Evolutionary conservation across 768 basidiomycete genomes (phyloP), one percentile per base, ranked within the genome.

Genomic region (Tubosaeta sp.): DNA sequence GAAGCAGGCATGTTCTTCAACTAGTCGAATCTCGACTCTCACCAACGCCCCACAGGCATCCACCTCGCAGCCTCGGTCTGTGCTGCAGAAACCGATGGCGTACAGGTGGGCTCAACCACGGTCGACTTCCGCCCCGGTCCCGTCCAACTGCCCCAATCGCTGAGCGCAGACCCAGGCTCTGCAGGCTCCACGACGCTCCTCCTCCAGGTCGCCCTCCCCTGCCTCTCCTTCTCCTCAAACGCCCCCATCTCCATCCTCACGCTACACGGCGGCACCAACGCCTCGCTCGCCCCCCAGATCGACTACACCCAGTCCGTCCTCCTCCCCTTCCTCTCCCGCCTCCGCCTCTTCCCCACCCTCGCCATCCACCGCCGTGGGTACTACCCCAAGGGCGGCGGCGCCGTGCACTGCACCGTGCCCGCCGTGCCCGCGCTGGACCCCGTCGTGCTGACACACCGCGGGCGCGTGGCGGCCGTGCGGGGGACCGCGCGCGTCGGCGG

Each of bases 211-310:
- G 72, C 86, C 6, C 72, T 90, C 19, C 86, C 88, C 1, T 76
- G 86, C 49, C 74, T 90, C 25, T 53, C 87, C 18, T 89, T 87
- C 64, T 70, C 78, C 1, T 55, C 70, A 0, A 9, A 27, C 46
- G 11, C 40, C 41, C 1, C 44, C 1, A 59, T 73, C 1, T 82
- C 83, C 10, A 73, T 69, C 3, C 72, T 90, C 22, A 70, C 69
- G 9, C 74, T 90, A 2, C 69, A 71, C 1, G 88, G 89, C 8
- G 89, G 87, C 3, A 90, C 88, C 3, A 90, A 90, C 54, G 86
- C 86, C 18, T 67, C 71, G 3, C 66, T 75, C 38, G 87, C 87
- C 6, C 89, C 89, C 0, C 89, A 89, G 56, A 78, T 88, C 25
- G 88, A 90, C 67, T 89, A 88, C 63, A 78, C 77, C 4, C 72